Evolutionary conservation across 2,329 filamentous ascomycete species (phyloP), one percentile per base, ranked within the genome.

Genomic region (Aspergillus sp.): DNA sequence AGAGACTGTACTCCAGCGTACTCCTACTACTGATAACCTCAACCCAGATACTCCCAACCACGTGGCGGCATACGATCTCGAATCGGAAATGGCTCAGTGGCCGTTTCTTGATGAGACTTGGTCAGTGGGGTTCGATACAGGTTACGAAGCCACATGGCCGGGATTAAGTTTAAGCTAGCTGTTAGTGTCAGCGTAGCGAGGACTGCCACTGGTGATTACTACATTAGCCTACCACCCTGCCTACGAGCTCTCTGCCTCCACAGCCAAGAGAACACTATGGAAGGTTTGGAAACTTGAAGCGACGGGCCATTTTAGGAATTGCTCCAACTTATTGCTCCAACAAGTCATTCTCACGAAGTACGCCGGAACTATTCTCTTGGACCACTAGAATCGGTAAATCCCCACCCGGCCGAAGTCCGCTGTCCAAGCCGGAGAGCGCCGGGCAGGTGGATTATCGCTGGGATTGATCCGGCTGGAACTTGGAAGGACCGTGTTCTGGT

Each of bases 21-120:
- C 25, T 19, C 1, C 19, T 4, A 28, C 25, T 28, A 34, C 51
- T 22, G 56, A 47, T 51, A 53, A n/a, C 13, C 61, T 60, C 25
- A 60, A 66, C 4, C 11, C 63, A 1, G 67, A 65, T 28, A 59
- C 63, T 15, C 51, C 54, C 11, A 63, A 47, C 15, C 57, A 59
- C 4, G 50, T 23, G 11, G 47, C 43, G 6, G 4, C 34, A 49
- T 69, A 72, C 50, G 72, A 76, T 22, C 54, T 76, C 1, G 74
- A 76, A 48, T 67, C 69, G 3, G 74, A 76, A 53, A 75, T 77
- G 71, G 68, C 76, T 52, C 74, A 77, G 59, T 77, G 74, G 74
- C 74, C 74, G 0, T 77, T 77, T 41, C 72, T 77, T 30, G 74
- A 76, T 53, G 74, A 70, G 22, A 72, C 72, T 4, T 77, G 74